Conservation (phyloP, 2,329 filamentous ascomycete genomes). For the Raffaelea arxii region DNA sequence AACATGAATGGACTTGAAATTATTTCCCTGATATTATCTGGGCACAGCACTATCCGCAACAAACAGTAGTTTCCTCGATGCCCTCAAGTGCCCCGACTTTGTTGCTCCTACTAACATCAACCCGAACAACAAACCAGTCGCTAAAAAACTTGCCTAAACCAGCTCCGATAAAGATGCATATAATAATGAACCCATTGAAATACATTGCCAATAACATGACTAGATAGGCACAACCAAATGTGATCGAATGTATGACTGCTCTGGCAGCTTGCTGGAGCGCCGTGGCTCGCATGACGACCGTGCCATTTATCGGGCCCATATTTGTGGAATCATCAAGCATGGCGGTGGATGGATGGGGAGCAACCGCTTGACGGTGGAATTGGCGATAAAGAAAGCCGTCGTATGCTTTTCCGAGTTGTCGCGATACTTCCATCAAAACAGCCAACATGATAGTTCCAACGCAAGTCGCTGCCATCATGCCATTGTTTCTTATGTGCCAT, state of each 20-base stretch:
- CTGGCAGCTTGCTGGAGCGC: conserved; percentile 30
- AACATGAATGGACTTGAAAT: too few relatives aligned
- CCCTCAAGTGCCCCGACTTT: background rate
- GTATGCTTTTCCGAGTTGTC: conserved; percentile 31
- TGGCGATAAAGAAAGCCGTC: conserved; percentile 28
- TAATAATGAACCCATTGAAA: conserved; percentile 35
- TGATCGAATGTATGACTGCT: conserved; percentile 26
- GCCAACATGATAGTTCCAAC: conserved; percentile 32
- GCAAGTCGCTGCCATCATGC: conserved; percentile 32
- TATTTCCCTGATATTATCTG: too few relatives aligned
- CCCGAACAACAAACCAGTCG: conserved; percentile 31
- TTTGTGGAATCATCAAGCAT: background rate
- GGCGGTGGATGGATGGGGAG: conserved; percentile 8
- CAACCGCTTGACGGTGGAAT: conserved; percentile 18
- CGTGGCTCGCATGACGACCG: conserved; percentile 26
- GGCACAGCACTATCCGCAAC: background rate
- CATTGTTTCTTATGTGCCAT: conserved; percentile 29
- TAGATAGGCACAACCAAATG: conserved; percentile 33
- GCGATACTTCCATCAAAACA: conserved; percentile 28
- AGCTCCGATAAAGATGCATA: conserved; percentile 35
- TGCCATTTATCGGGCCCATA: background rate
- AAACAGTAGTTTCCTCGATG: background rate
- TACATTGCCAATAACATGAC: conserved; percentile 36
- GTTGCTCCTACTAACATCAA: background rate
- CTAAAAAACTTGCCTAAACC: conserved; percentile 44